These are phyloP conservation scores for Dittrichia graveolens DNA, from an alignment of 129 eudicot genomes.

Conservation along the genomic window DNA sequence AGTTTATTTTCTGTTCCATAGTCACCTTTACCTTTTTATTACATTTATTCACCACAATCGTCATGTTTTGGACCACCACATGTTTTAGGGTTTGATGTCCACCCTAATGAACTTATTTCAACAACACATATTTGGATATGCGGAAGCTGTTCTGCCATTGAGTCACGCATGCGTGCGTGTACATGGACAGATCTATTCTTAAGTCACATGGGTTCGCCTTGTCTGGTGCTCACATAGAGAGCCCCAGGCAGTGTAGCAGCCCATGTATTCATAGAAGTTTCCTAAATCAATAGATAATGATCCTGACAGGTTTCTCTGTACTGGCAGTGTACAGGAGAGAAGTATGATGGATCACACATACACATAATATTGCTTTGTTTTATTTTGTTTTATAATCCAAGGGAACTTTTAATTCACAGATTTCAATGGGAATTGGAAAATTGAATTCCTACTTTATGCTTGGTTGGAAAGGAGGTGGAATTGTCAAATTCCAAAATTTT, in stretches of 20 bases:
- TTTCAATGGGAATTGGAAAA: too few relatives aligned
- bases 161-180: constrained; percentile 19
- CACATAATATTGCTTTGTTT: background rate
- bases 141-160: constrained; percentile 59
- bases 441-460: too few relatives aligned
- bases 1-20: too few relatives aligned
- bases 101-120: too few relatives aligned
- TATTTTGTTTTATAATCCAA: background rate
- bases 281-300: constrained; percentile 63
- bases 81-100: too few relatives aligned
- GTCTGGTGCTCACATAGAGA: constrained; percentile 33
- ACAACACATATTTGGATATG: background rate
- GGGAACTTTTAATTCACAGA: too few relatives aligned
- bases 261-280: constrained; percentile 57
- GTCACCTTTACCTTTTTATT: too few relatives aligned
- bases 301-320: constrained; percentile 99
- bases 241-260: constrained; percentile 41
- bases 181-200: constrained; percentile 29
- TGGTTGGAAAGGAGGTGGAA: too few relatives aligned
- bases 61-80: too few relatives aligned
- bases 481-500: too few relatives aligned
- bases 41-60: too few relatives aligned
- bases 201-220: constrained; percentile 32
- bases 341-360: constrained; percentile 91
- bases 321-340: constrained; percentile 99